phyloP scores from a whole-genome alignment of 495 filamentous ascomycete genomes.

The Staphylotrichum longicolle region DNA sequence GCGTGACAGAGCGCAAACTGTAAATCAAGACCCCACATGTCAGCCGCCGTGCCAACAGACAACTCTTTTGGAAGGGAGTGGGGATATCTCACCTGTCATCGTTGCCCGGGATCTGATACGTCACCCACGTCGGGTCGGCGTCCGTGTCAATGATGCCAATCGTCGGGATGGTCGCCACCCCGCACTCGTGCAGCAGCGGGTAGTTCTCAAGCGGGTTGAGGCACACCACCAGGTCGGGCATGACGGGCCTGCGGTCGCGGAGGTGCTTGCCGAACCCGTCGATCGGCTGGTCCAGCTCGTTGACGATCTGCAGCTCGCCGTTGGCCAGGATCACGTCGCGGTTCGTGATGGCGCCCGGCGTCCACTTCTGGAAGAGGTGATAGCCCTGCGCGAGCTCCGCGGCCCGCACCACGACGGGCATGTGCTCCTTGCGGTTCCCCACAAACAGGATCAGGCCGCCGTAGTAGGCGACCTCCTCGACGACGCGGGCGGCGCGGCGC shows the following conservation, averaged over 20 bases:
- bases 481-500: constrained; percentile 82
- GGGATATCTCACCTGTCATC: constrained; percentile 70
- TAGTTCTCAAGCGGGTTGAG: constrained; percentile 93
- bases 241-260: constrained; percentile 58
- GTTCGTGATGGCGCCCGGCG: constrained; percentile 89
- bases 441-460: constrained; percentile 90
- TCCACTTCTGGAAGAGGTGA: constrained; percentile 94
- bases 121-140: constrained; percentile 87
- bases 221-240: constrained; percentile 89
- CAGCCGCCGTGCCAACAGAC: not conserved
- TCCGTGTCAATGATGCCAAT: constrained; percentile 95
- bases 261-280: constrained; percentile 62
- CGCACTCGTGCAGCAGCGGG: constrained; percentile 85
- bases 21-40: constrained; percentile 30
- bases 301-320: constrained; percentile 65
- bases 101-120: constrained; percentile 95
- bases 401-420: constrained; percentile 71
- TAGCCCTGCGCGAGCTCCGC: constrained; percentile 74
- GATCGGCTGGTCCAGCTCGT: constrained; percentile 67
- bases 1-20: constrained; percentile 74
- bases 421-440: constrained; percentile 78
- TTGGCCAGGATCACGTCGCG: constrained; percentile 76
- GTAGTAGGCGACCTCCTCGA: constrained; percentile 77
- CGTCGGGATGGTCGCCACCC: constrained; percentile 81
- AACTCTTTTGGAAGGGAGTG: too few relatives aligned